Evolutionary conservation across 495 filamentous ascomycete species (phyloP).

Genomic region (Neurospora discreta): DNA sequence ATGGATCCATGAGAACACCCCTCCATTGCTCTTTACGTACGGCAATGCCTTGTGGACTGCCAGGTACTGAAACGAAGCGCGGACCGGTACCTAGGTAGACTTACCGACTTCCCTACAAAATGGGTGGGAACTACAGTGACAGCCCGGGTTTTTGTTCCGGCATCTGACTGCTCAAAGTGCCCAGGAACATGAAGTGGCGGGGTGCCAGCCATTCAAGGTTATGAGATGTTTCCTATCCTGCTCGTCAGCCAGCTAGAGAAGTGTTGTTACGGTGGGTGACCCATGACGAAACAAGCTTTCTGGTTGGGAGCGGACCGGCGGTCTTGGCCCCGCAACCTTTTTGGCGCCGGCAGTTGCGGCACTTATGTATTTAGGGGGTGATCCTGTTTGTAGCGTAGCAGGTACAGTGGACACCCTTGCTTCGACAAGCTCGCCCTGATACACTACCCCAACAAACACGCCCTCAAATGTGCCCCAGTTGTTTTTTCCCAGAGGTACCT

Average conservation of each 20-base stretch:
- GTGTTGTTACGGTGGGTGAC: background rate
- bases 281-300: background rate
- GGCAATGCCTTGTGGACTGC: background rate
- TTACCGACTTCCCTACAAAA: too few relatives aligned
- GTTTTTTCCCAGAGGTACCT: too few relatives aligned
- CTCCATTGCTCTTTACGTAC: background rate
- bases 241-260: background rate
- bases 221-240: background rate
- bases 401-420: too few relatives aligned
- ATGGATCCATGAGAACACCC: background rate
- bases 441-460: too few relatives aligned
- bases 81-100: too few relatives aligned
- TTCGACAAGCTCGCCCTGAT: too few relatives aligned
- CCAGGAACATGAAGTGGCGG: too few relatives aligned
- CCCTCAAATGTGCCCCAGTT: too few relatives aligned
- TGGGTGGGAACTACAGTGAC: too few relatives aligned
- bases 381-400: background rate
- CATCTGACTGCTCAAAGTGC: too few relatives aligned
- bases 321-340: background rate
- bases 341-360: background rate
- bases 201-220: background rate
- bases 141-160: too few relatives aligned
- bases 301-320: background rate
- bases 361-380: background rate
- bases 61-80: background rate